phyloP scores from a whole-genome alignment of 805 yeast genomes.

The Saccharomycopsis sp. region DNA sequence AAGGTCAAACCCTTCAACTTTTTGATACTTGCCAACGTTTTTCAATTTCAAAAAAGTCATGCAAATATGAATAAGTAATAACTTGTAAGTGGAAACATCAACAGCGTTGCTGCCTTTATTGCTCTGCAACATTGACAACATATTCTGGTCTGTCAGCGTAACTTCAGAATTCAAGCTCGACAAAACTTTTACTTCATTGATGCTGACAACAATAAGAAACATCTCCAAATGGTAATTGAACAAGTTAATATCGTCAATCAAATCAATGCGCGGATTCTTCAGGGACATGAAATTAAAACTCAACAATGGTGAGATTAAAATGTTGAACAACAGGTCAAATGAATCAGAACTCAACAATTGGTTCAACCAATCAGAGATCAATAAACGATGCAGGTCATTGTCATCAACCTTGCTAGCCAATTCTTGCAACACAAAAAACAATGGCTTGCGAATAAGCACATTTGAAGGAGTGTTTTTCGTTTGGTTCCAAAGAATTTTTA shows the following conservation, averaged over 20 bases:
- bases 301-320: slow-evolving; percentile 48
- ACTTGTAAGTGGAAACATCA: slow-evolving; percentile 51
- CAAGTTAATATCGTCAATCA: slow-evolving; percentile 51
- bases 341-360: slow-evolving; percentile 42
- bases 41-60: slow-evolving; percentile 36
- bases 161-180: slow-evolving; percentile 49
- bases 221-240: slow-evolving; percentile 55
- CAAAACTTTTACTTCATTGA: slow-evolving; percentile 35
- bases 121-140: slow-evolving; percentile 4
- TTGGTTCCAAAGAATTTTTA: slow-evolving; percentile 59
- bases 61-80: slow-evolving; percentile 39
- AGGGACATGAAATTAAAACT: slow-evolving; percentile 29
- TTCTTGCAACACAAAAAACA: slow-evolving; percentile 61
- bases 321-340: slow-evolving; percentile 49
- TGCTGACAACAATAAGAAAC: slow-evolving; percentile 41
- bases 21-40: slow-evolving; percentile 16
- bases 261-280: slow-evolving; percentile 20
- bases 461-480: slow-evolving; percentile 34
- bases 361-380: slow-evolving; percentile 42
- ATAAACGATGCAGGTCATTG: slow-evolving; percentile 32
- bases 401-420: slow-evolving; percentile 29
- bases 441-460: slow-evolving; percentile 47
- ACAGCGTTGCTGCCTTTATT: slow-evolving; percentile 27
- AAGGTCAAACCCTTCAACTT: slow-evolving; percentile 20
- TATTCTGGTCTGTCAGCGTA: slow-evolving; percentile 40